Conservation (phyloP, 306 rosid species). For the Lupinus albus region DNA sequence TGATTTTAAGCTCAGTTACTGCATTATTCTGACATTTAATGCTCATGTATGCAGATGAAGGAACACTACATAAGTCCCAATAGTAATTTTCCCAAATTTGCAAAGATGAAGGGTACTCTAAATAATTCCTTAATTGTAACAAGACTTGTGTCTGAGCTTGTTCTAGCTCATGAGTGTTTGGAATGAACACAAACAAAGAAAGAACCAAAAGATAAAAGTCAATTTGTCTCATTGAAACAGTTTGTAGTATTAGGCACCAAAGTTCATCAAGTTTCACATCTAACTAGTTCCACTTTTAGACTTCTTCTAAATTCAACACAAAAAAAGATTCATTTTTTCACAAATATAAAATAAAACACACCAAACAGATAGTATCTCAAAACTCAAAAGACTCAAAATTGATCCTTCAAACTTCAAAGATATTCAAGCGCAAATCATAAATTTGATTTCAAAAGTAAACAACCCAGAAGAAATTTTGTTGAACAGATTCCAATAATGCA, state of each 20-base stretch:
- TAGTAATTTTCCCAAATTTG: conserved; percentile 52
- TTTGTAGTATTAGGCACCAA: conserved; percentile 12
- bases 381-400: conserved; percentile 14
- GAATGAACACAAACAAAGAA: conserved; percentile 42
- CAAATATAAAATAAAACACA: not conserved
- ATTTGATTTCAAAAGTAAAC: conserved; percentile 29
- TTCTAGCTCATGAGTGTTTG: conserved; percentile 55
- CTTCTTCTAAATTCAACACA: not conserved
- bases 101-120: conserved; percentile 71
- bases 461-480: conserved; percentile 7
- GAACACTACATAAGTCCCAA: conserved; percentile 58
- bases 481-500: conserved; percentile 5
- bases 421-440: not conserved
- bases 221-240: conserved; percentile 30
- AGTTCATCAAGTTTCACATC: not conserved
- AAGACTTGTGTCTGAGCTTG: conserved; percentile 62
- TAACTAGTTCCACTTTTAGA: conserved; percentile 19
- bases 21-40: conserved; percentile 63
- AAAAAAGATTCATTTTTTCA: not conserved
- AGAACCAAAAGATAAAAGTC: conserved; percentile 45
- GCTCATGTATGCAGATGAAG: conserved; percentile 54
- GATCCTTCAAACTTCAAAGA: conserved; percentile 25
- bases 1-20: conserved; percentile 71
- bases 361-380: conserved; percentile 11
- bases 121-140: conserved; percentile 65